These are phyloP conservation scores for Bassia scoparia DNA, from an alignment of 148 eudicot species.

Conservation along the genomic window DNA sequence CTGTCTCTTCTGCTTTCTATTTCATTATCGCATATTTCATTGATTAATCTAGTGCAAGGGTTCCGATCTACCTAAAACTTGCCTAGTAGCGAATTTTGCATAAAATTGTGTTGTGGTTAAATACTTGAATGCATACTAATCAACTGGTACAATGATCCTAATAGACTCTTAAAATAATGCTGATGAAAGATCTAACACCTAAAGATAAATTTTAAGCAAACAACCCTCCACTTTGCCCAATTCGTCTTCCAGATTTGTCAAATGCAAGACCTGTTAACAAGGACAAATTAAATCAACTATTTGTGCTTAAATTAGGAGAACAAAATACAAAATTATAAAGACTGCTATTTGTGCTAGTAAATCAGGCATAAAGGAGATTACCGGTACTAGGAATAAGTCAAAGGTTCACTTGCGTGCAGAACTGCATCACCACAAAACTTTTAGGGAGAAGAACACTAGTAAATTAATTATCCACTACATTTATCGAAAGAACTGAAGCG, in stretches of 20 bases:
- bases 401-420: slow-evolving; percentile 32
- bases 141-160: background rate
- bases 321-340: background rate
- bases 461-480: no score
- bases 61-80: no score
- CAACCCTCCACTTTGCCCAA: slow-evolving; percentile 36
- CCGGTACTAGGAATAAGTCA: slow-evolving; percentile 31
- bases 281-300: no score
- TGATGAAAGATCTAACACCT: no score
- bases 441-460: background rate
- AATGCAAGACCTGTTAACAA: slow-evolving; percentile 30
- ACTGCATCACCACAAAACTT: slow-evolving; percentile 16
- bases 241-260: slow-evolving; percentile 30
- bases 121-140: background rate
- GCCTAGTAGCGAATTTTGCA: no score
- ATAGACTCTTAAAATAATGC: no score
- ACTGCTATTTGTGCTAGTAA: background rate
- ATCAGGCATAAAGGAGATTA: background rate
- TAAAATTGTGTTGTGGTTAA: no score
- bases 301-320: background rate
- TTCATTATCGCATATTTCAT: no score
- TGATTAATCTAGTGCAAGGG: no score
- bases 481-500: no score
- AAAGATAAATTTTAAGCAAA: background rate
- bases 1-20: no score